These are phyloP conservation scores for Monosporozyma aerobia DNA, from an alignment of 805 yeast species.

Conservation along the genomic window DNA sequence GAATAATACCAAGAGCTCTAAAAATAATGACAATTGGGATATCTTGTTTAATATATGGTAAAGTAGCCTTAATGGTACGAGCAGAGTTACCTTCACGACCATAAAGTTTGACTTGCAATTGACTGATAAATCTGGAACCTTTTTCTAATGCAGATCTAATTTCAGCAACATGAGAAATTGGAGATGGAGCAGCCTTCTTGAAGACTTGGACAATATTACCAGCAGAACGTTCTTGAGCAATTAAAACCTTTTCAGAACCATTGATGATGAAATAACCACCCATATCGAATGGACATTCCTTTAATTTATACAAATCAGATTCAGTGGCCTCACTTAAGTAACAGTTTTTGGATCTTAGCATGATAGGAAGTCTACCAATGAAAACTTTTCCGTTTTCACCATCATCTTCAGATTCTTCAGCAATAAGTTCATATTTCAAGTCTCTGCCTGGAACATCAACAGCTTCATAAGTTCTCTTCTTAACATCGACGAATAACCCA, in stretches of 20 bases:
- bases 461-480: conserved; percentile 77
- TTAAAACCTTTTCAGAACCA: conserved; percentile 95
- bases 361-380: conserved; percentile 95
- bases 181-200: conserved; percentile 95
- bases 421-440: conserved; percentile 45
- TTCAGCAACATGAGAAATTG: conserved; percentile 92
- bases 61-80: conserved; percentile 86
- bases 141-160: conserved; percentile 94
- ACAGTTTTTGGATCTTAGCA: conserved; percentile 95
- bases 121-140: conserved; percentile 89
- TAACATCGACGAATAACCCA: conserved; percentile 92
- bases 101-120: conserved; percentile 86
- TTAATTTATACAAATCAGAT: conserved; percentile 86
- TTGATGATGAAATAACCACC: conserved; percentile 98
- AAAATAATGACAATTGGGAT: conserved; percentile 95
- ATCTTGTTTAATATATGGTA: conserved; percentile 94
- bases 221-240: conserved; percentile 98
- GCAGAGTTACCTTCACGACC: conserved; percentile 69
- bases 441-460: conserved; percentile 60
- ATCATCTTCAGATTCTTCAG: conserved; percentile 45
- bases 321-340: conserved; percentile 82
- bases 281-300: conserved; percentile 99
- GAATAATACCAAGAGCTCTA: conserved; percentile 96
- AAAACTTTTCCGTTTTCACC: conserved; percentile 78
- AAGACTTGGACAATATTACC: conserved; percentile 98